Evolutionary conservation across 148 eudicot genomes (phyloP), one percentile per base, ranked within the genome.

Genomic region (Talinum fruticosum): DNA sequence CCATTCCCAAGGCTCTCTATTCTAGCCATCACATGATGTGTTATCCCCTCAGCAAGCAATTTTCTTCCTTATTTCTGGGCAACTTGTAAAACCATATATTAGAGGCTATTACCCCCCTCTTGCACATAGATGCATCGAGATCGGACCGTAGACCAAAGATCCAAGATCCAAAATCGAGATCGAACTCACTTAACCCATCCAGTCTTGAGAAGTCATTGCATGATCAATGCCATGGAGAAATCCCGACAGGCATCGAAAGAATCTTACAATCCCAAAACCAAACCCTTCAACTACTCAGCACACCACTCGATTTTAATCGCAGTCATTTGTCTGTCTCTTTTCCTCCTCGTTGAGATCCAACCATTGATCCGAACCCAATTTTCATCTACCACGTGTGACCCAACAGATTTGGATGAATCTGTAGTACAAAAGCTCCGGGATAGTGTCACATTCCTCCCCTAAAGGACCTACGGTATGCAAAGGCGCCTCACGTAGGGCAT

Each of bases 391-490:
- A 38, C 37, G 35, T 38, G 33, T 14, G 18, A 64, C 18, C 35
- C 68, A 14, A 30, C 3, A 14, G 18, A 67, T 2, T 8, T 24
- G 12, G 23, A 38, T 24, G 30, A 13, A 30, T 23, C 86, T 64
- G 72, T 53, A 54, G 75, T 28, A 10, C 81, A 86, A n/a, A 88
- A 79, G 69, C 89, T 93, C 30, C 86, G 86, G 0, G 65, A 69
- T 2, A 70, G 87, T 0, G 89, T 93, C 80, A 91, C 93, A 2
- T 93, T 91, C 54, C 88, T 93, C 30, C 97, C 2, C 67, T 93
- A 4, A 93, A 90, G 71, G 97, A 93, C 83, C 76, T 93, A 34
- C 78, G 95, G 23, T 93, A 78, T 76, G 4, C 90, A 1, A 51
- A 68, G 12, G 28, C 86, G 6, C 86, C 97, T 45, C 85, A 64